Evolutionary conservation across 805 yeast species (phyloP).

Genomic region (Cephaloascus fragrans): DNA sequence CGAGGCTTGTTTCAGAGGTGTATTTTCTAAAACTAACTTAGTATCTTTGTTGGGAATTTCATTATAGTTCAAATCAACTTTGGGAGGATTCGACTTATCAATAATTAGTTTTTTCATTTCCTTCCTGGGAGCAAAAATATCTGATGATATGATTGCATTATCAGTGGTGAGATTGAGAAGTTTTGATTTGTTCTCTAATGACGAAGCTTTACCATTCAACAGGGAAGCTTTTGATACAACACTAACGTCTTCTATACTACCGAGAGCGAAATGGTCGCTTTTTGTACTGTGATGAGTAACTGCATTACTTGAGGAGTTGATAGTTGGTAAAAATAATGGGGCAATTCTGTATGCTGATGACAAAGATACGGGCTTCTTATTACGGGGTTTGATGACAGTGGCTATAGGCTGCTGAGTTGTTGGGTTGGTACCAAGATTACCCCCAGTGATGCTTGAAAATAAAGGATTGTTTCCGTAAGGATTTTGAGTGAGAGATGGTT

Average conservation of each 20-base stretch:
- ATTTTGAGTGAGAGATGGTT: constrained; percentile 35
- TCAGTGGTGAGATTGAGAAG: constrained; percentile 44
- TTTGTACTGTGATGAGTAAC: neutral
- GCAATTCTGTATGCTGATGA: constrained; percentile 52
- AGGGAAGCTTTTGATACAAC: too few relatives aligned
- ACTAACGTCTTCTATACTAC: too few relatives aligned
- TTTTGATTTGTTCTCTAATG: constrained; percentile 4
- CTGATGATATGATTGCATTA: constrained; percentile 60
- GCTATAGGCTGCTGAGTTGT: constrained; percentile 14
- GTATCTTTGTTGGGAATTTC: too few relatives aligned
- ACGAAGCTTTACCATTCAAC: too few relatives aligned
- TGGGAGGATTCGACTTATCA: constrained; percentile 20
- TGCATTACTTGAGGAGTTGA: constrained; percentile 3
- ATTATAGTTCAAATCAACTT: neutral
- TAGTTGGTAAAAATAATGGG: constrained; percentile 32
- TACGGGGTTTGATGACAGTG: constrained; percentile 12
- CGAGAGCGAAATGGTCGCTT: too few relatives aligned
- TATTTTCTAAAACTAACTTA: too few relatives aligned
- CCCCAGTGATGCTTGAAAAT: constrained; percentile 34
- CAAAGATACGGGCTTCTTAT: constrained; percentile 52
- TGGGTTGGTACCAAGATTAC: neutral
- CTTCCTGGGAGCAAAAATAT: constrained; percentile 56
- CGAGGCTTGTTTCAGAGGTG: constrained; percentile 20
- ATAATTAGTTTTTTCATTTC: constrained; percentile 45
- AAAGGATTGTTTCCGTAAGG: constrained; percentile 80